Evolutionary conservation across 257 asterid genomes (phyloP).

Genomic region (Solanum chilense): DNA sequence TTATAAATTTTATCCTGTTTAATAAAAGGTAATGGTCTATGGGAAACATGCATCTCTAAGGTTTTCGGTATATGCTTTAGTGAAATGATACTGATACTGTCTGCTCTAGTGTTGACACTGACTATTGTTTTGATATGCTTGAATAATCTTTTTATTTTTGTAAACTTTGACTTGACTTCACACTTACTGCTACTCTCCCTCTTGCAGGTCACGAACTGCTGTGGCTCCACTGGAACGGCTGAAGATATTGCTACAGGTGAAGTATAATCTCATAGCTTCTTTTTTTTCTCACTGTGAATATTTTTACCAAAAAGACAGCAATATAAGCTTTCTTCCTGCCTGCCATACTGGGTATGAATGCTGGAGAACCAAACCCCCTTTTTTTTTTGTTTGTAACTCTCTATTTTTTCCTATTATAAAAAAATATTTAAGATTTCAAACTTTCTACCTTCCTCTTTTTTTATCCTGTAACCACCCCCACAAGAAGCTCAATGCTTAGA

Average conservation of each 20-base stretch:
- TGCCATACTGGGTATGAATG: not conserved
- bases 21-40: not conserved
- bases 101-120: not conserved
- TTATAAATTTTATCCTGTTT: not conserved
- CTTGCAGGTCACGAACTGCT: conserved; percentile 90
- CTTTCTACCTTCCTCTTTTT: not conserved
- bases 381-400: not conserved
- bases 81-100: not conserved
- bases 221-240: conserved; percentile 97
- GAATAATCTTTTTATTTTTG: not conserved
- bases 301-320: not conserved
- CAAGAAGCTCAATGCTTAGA: not conserved
- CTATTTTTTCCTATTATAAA: not conserved
- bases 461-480: not conserved
- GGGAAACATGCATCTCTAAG: not conserved
- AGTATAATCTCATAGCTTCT: not conserved
- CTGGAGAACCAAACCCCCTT: not conserved
- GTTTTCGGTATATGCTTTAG: not conserved
- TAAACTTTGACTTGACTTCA: not conserved
- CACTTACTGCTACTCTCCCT: not conserved
- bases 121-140: not conserved
- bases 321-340: not conserved
- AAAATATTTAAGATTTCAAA: not conserved
- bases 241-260: conserved; percentile 90
- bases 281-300: not conserved